Evolutionary conservation across 2,329 filamentous ascomycete genomes (phyloP).

Genomic region (Fusarium equiseti): DNA sequence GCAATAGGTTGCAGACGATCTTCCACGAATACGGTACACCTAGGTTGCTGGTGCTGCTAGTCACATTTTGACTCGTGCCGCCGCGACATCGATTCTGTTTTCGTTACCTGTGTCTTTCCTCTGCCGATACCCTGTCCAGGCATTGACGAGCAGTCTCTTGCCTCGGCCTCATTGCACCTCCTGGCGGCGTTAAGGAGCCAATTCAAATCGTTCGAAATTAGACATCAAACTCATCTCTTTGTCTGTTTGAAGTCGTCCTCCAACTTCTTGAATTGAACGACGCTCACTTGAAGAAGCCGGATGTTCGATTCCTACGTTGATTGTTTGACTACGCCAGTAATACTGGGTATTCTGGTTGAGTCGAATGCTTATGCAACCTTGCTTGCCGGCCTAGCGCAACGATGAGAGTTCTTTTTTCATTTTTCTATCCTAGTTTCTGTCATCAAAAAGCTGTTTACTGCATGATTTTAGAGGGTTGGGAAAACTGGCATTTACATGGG

Average conservation of each 20-base stretch:
- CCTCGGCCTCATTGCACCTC: conserved; percentile 35
- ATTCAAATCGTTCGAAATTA: conserved; percentile 12
- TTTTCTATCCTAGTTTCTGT: conserved; percentile 3
- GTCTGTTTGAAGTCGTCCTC: conserved; percentile 1
- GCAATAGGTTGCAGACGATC: conserved; percentile 42
- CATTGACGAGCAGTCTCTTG: conserved; percentile 7
- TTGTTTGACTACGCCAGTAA: not conserved
- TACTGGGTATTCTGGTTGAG: not conserved
- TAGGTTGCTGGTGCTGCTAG: conserved; percentile 1
- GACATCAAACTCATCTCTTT: not conserved
- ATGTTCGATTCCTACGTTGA: not conserved
- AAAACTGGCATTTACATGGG: conserved; percentile 42
- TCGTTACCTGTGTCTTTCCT: conserved; percentile 28
- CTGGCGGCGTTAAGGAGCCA: conserved; percentile 37
- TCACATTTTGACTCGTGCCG: conserved; percentile 27
- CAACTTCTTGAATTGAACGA: conserved; percentile 1
- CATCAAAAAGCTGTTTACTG: conserved; percentile 24
- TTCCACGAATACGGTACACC: not conserved
- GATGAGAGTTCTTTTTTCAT: not conserved
- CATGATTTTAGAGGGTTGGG: conserved; percentile 29
- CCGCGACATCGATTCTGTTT: conserved; percentile 29
- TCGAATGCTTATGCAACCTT: not conserved
- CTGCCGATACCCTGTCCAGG: conserved; percentile 37
- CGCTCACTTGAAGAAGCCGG: not conserved
- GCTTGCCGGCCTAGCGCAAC: conserved; percentile 18